phyloP scores from a whole-genome alignment of 805 yeast genomes.

The Metschnikowia drakensbergensis region DNA sequence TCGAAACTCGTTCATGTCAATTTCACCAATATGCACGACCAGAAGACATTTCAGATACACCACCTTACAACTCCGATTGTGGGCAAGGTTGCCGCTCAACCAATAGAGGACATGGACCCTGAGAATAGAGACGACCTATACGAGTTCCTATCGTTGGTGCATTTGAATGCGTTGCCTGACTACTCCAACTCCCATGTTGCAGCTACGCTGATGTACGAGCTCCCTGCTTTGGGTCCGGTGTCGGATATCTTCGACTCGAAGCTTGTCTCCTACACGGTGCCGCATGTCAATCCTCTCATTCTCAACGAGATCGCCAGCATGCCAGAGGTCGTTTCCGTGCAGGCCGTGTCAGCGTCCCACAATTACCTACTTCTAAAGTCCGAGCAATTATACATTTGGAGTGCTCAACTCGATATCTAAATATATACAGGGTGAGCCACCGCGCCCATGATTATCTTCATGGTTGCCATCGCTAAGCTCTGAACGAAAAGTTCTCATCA shows the following conservation, averaged over 20 bases:
- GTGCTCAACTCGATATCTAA: not conserved
- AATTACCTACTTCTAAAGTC: not conserved
- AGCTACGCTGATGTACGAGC: slow-evolving; percentile 11
- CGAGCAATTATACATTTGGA: slow-evolving; percentile 2
- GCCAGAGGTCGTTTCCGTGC: slow-evolving; percentile 7
- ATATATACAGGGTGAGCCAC: not conserved
- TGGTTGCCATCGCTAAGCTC: not conserved
- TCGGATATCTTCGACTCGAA: not conserved
- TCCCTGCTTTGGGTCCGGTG: slow-evolving; percentile 1
- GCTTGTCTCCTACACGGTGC: not conserved
- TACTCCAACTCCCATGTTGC: slow-evolving; percentile 8
- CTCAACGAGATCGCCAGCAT: slow-evolving; percentile 3
- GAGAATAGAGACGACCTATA: slow-evolving; percentile 8
- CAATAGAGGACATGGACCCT: not conserved
- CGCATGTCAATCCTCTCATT: slow-evolving; percentile 6
- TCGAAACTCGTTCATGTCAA: not conserved
- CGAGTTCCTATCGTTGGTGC: slow-evolving; percentile 15
- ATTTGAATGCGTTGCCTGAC: slow-evolving; percentile 14
- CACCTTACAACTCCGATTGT: not conserved
- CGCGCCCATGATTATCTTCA: not conserved
- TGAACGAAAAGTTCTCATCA: slow-evolving; percentile 2
- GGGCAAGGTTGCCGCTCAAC: too few species aligned
- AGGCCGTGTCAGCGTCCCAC: slow-evolving; percentile 5
- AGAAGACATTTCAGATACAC: not conserved
- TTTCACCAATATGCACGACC: not conserved